These are phyloP conservation scores for Fusarium kyushuense DNA, from an alignment of 2,329 filamentous ascomycete species.

Conservation along the genomic window DNA sequence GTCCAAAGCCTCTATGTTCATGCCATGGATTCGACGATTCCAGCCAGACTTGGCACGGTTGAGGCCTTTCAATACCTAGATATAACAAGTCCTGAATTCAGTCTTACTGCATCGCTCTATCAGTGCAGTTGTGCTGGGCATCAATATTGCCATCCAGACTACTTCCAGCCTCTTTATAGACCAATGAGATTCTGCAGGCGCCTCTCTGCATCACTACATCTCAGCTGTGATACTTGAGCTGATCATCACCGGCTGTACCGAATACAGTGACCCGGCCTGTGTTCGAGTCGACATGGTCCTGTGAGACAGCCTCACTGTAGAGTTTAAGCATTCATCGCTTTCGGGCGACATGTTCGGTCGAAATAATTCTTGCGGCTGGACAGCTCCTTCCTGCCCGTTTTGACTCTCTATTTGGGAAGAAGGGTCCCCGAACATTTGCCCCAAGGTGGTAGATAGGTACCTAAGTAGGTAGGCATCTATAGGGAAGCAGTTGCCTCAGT, in stretches of 20 bases:
- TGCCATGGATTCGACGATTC: not conserved
- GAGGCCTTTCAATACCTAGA: not conserved
- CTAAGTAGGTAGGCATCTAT: not conserved
- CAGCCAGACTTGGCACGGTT: not conserved
- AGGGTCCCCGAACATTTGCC: not conserved
- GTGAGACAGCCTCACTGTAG: constrained; percentile 12
- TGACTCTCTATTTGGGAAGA: constrained; percentile 15
- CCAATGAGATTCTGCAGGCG: constrained; percentile 19
- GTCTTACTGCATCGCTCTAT: constrained; percentile 7
- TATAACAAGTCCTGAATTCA: not conserved
- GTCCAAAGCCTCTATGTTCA: not conserved
- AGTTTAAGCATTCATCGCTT: constrained; percentile 4
- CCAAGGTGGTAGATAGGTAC: not conserved
- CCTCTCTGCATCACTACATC: constrained; percentile 32
- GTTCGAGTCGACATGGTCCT: constrained; percentile 13
- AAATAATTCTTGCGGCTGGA: constrained; percentile 7
- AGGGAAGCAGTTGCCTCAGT: constrained; percentile 1
- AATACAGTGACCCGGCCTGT: constrained; percentile 4
- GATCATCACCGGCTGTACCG: constrained; percentile 25
- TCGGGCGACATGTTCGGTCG: constrained; percentile 6
- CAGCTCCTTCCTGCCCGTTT: constrained; percentile 9
- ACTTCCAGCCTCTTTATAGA: constrained; percentile 6
- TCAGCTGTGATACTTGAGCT: constrained; percentile 27
- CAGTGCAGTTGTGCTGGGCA: not conserved
- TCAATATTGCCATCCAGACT: constrained; percentile 6